Percentiles rank a stretch among this genome's conserved stretches.
phyloP scores from a whole-genome alignment of 1,284 basidiomycete genomes.

The Fomes fomentarius region DNA sequence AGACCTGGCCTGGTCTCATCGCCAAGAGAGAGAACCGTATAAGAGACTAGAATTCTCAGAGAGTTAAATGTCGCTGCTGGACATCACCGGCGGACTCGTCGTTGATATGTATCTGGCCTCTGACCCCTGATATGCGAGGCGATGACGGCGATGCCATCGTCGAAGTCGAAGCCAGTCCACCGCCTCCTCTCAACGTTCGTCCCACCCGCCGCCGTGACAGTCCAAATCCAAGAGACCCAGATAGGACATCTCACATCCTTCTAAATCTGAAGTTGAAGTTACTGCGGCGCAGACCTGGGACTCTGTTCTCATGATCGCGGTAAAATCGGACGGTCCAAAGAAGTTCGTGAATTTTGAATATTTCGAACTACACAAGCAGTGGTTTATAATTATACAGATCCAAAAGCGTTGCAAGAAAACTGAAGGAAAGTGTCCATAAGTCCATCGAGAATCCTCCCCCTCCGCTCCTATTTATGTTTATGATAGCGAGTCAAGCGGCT shows the following conservation, averaged over 20 bases:
- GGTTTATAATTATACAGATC: slow-evolving; percentile 1
- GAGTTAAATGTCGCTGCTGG: too few species aligned
- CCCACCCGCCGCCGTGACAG: neutral
- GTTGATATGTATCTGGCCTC: too few species aligned
- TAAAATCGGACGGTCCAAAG: neutral
- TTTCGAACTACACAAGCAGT: slow-evolving; percentile 1
- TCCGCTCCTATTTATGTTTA: neutral
- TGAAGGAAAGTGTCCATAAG: neutral
- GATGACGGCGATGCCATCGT: slow-evolving; percentile 4
- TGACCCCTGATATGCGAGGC: slow-evolving; percentile 9
- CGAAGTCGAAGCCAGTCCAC: too few species aligned
- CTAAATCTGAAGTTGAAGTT: neutral
- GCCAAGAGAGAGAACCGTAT: too few species aligned
- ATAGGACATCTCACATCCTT: too few species aligned
- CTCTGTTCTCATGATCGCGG: slow-evolving; percentile 1
- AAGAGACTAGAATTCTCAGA: too few species aligned
- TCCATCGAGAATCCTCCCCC: neutral
- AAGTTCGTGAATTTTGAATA: neutral
- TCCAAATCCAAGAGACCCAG: too few species aligned
- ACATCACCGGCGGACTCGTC: neutral
- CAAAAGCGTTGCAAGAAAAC: neutral
- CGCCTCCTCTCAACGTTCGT: too few species aligned
- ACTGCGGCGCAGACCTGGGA: neutral
- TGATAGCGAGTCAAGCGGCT: slow-evolving; percentile 24
- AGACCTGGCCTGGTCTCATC: too few species aligned